These are phyloP conservation scores for Athelia psychrophila DNA, from an alignment of 1,284 basidiomycete species.

Conservation along the genomic window DNA sequence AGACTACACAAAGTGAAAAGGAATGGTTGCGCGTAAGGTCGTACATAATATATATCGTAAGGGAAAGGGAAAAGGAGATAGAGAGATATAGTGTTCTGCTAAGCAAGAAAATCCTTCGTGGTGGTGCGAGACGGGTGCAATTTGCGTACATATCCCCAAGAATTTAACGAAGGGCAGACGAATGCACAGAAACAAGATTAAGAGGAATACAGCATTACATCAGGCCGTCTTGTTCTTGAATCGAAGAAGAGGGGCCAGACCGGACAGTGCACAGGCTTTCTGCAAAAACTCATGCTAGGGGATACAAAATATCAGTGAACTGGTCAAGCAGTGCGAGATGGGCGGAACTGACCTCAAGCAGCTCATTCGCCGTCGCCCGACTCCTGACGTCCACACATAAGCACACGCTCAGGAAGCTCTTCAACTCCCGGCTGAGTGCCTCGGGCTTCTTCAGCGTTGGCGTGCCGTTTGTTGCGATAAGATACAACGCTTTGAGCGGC, in stretches of 20 bases:
- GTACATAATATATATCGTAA: too few relatives aligned
- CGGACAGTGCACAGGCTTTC: constrained; percentile 80
- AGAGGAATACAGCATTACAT: constrained; percentile 15
- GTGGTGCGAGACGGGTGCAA: too few relatives aligned
- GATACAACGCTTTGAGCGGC: constrained; percentile 93
- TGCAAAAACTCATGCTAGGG: constrained; percentile 86
- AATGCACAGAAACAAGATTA: background rate
- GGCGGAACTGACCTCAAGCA: constrained; percentile 71
- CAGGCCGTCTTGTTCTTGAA: constrained; percentile 53
- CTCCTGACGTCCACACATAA: constrained; percentile 96
- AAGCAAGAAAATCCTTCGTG: too few relatives aligned
- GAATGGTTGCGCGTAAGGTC: too few relatives aligned
- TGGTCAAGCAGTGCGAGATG: constrained; percentile 1
- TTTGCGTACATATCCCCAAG: background rate
- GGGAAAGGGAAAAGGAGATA: too few relatives aligned
- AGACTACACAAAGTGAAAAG: too few relatives aligned
- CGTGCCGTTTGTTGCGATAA: constrained; percentile 98
- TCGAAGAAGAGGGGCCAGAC: constrained; percentile 80
- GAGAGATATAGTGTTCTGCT: too few relatives aligned
- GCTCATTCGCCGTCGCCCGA: constrained; percentile 89
- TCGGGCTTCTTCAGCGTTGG: constrained; percentile 98
- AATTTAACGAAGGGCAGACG: constrained; percentile 1
- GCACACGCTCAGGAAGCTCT: constrained; percentile 95
- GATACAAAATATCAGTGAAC: constrained; percentile 11
- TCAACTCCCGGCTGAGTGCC: constrained; percentile 86